Evolutionary conservation across 192 early-diverging fungal species (phyloP).

Genomic region (Coemansia pectinata): DNA sequence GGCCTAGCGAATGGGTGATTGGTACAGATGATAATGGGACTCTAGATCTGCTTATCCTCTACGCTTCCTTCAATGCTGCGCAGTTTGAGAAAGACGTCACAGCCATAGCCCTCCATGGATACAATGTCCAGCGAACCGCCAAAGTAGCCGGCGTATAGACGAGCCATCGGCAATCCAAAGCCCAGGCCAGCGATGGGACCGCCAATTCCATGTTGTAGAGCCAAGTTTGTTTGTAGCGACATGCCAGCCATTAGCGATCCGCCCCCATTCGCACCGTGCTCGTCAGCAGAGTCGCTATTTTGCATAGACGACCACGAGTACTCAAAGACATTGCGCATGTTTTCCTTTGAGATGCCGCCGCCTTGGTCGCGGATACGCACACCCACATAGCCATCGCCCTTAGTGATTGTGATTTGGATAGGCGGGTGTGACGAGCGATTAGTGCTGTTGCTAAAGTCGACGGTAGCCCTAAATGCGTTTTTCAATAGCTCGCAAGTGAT

Average conservation of each 20-base stretch:
- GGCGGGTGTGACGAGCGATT: constrained; percentile 61
- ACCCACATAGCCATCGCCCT: constrained; percentile 74
- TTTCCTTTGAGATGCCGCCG: constrained; percentile 79
- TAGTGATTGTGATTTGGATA: constrained; percentile 82
- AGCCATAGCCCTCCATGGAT: constrained; percentile 85
- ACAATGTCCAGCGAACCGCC: constrained; percentile 84
- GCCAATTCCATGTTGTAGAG: constrained; percentile 85
- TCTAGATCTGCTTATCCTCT: constrained; percentile 50
- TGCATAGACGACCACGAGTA: constrained; percentile 92
- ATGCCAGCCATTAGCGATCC: constrained; percentile 50
- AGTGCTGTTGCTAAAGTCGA: constrained; percentile 62
- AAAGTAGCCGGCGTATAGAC: constrained; percentile 92
- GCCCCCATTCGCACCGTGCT: constrained; percentile 2
- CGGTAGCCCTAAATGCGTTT: constrained; percentile 87
- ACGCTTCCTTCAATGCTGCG: constrained; percentile 76
- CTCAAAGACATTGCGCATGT: constrained; percentile 82
- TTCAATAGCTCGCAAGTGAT: constrained; percentile 90
- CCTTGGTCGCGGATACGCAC: constrained; percentile 91
- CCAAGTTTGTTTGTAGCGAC: constrained; percentile 70
- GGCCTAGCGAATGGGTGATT: neutral
- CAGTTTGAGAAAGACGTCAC: constrained; percentile 87
- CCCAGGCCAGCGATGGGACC: constrained; percentile 86
- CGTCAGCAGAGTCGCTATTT: constrained; percentile 59
- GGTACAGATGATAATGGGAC: neutral
- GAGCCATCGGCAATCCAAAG: constrained; percentile 83